These are phyloP conservation scores for Lichtheimia corymbifera DNA, from an alignment of 371 early-diverging fungal species.

Conservation along the genomic window DNA sequence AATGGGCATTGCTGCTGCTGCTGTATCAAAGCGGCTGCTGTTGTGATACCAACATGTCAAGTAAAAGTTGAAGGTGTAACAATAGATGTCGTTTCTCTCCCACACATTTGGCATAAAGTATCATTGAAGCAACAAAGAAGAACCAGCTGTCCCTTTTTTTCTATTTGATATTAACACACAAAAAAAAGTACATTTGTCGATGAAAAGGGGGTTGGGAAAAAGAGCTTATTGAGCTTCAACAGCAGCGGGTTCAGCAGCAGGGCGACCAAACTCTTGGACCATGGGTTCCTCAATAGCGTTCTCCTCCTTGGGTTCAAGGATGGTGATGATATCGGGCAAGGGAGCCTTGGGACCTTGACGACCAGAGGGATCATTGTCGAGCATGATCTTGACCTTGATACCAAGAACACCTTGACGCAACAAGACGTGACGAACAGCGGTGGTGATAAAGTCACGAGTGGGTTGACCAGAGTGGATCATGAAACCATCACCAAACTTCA, in stretches of 20 bases:
- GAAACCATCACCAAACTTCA: slow-evolving; percentile 99
- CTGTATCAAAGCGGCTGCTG: no score
- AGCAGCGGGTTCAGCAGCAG: slow-evolving; percentile 51
- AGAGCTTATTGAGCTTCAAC: slow-evolving; percentile 34
- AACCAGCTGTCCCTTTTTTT: no score
- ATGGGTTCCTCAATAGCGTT: slow-evolving; percentile 70
- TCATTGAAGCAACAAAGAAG: no score
- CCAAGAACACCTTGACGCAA: slow-evolving; percentile 99
- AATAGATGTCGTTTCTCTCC: no score
- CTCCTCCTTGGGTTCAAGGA: slow-evolving; percentile 93
- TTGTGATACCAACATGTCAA: no score
- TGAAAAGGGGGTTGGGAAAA: no score
- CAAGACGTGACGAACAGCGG: slow-evolving; percentile 97
- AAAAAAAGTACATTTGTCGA: no score
- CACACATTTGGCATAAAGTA: no score
- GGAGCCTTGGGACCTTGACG: slow-evolving; percentile 95
- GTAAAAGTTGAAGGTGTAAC: no score
- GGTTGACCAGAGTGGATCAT: slow-evolving; percentile 99
- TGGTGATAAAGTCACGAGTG: slow-evolving; percentile 96
- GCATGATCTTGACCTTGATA: slow-evolving; percentile 99
- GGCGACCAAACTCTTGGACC: slow-evolving; percentile 71
- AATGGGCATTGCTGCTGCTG: no score
- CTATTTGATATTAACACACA: no score
- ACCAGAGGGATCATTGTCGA: slow-evolving; percentile 96
- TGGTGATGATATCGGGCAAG: slow-evolving; percentile 97